Evolutionary conservation across 805 yeast genomes (phyloP), one percentile per base, ranked within the genome.

Genomic region (Candida chauliodis): DNA sequence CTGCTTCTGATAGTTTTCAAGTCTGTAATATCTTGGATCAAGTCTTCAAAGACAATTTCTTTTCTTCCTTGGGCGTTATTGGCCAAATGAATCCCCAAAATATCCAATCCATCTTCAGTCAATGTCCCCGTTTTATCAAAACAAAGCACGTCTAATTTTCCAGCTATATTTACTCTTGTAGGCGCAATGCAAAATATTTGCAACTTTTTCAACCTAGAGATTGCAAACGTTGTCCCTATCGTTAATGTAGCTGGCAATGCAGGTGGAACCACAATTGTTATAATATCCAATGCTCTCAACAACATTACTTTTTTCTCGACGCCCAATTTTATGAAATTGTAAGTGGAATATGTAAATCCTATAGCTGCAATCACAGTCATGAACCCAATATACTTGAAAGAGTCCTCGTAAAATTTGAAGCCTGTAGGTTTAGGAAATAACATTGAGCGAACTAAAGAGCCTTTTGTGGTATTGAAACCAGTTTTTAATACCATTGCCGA

Each of bases 51-150:
- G 3, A 61, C 47, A 19, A 62, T 56, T 38, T 63, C 70, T 41
- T 60, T 61, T 45, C 75, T 52, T 10, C 73, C 67, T 19, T 50
- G 39, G 28, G 68, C 72, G 58, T 65, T 58, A 39, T 59, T 57
- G 1, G 65, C 61, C 3, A 77, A 41, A 41, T 73, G 76, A 14
- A 69, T 66, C 1, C 82, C 80, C 51, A 89, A 69, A 2, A 93
- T 86, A 56, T 91, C 98, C 25, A 93, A 69, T 0, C 98, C 98
- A 56, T 93, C 99, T 53, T 93, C 98, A 0, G 99, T 93, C 46
- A 93, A 67, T 0, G 99, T 93, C 2, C 99, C 99, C 0, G 99
- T 93, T 56, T 93, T 93, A 64, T 93, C 99, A 59, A 93, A 93
- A 52, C 96, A 89, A 54, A 88, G 70, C 3, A 86, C 78, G 55